Evolutionary conservation across 2,329 filamentous ascomycete species (phyloP), one percentile per base, ranked within the genome.

Genomic region (Fusarium metavorans): DNA sequence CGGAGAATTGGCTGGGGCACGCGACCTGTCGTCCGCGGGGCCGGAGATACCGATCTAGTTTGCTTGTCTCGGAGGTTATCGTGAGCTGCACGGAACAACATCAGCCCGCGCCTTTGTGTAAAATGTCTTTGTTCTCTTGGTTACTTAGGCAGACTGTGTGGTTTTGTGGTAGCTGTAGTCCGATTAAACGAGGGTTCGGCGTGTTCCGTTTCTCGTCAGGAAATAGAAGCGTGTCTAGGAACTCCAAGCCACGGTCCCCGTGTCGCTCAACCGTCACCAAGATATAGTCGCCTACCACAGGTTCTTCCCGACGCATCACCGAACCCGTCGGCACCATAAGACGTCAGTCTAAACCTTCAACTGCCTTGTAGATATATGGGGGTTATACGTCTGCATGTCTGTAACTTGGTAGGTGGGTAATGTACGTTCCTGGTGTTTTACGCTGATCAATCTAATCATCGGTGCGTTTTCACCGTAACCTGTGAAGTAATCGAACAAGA

Each of bases 1-100:
- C 77, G 77, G 77, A 58, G 52, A 73, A 76, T 76, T 61, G 27
- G 45, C 37, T 34, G 23, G 39, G 63, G 70, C 74, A 73, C 73
- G 70, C 70, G 69, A 72, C 71, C 52, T 10, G 58, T 35, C 37
- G 59, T 73, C 64, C 60, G 39, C 50, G 45, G 61, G 43, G 56
- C 70, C 72, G 72, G 72, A 48, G 23, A 20, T 63, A 56, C 57
- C 48, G 25, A 71, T 75, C 63, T 30, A 32, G 52, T 64, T 32
- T 52, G 27, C 27, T 52, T 52, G 25, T 52, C 27, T 52, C 48
- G 48, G 48, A 32, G 48, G 27, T n/a, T 32, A 32, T 52, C 18
- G 48, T 52, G 48, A 32, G 48, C 25, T 32, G 27, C 18, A 13
- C 27, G 27, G 48, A 52, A 52, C 48, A 52, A 52, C 48, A 32